Base-by-base conservation (phyloP, 176 grass and related monocot species). In the Lolium rigidum region DNA sequence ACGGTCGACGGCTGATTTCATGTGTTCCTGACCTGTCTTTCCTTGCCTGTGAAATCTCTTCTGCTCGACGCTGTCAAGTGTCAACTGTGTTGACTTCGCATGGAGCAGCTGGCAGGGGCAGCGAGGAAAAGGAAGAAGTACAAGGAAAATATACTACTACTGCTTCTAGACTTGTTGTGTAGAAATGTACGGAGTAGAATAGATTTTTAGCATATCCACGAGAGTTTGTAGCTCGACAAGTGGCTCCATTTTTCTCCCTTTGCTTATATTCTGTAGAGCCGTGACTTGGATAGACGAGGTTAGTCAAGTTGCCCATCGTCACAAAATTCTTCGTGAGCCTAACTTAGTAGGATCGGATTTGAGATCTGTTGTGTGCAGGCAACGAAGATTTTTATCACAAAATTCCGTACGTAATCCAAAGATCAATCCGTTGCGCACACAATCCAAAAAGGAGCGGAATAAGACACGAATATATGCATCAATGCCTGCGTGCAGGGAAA, bases 21-120 rank as follows among this genome's bases (percentile, higher is more conserved):
- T 84, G 80, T 76, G 81, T 26, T 70, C 67, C 68, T 87, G 68
- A 76, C 76, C 76, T 87, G 80, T 84, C 81, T 4, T 84, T 76
- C 44, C 85, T 87, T 76, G 75, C 41, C 62, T 55, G 28, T 59
- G 25, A 76, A 86, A 72, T 18, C 51, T 72, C 88, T 37, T 63
- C 7, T 31, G 79, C 46, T 55, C 54, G 0, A 86, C 44, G 79
- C 26, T 47, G 72, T 24, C 20, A 81, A 56, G 20, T 38, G 73
- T 58, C 75, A 84, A 48, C 75, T 16, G 10, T 28, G 52, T 31
- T 77, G 83, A 86, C 80, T 71, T 80, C 46, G 50, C 85, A 61
- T 17, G 41, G 70, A 83, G 74, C 64, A 64, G 16, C 25, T 69
- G 25, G 20, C n/a, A n/a, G 3, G 8, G 48, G 18, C 7, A 56